A percentile compares a stretch with the other conserved stretches of the same genome.
phyloP scores from a whole-genome alignment of 1,284 basidiomycete species.

The Sanghuangporus baumii region DNA sequence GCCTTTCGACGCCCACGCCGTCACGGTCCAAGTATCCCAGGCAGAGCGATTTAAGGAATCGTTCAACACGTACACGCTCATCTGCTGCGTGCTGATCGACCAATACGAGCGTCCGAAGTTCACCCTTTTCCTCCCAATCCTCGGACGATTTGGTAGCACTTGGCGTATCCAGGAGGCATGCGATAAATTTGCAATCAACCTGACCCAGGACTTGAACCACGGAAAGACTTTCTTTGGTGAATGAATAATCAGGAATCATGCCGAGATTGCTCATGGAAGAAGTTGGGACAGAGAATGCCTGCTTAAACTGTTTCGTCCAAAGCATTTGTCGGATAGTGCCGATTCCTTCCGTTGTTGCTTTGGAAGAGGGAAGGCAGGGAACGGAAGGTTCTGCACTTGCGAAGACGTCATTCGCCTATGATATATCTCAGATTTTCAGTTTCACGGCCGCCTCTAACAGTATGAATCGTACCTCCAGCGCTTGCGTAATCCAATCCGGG shows the following conservation, averaged over 20 bases:
- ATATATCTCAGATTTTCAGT: not conserved
- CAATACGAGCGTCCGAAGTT: conserved; percentile 52
- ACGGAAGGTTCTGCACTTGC: conserved; percentile 37
- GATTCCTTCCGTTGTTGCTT: not conserved
- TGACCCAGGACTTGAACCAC: conserved; percentile 66
- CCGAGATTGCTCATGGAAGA: not conserved
- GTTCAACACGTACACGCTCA: conserved; percentile 85
- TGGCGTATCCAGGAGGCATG: conserved; percentile 46
- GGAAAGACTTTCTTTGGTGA: conserved; percentile 48
- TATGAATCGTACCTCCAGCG: conserved; percentile 38
- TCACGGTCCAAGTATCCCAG: conserved; percentile 48
- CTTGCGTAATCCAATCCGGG: conserved; percentile 50
- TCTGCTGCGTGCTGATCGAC: conserved; percentile 97
- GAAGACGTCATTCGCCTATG: conserved; percentile 48
- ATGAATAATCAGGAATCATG: conserved; percentile 28
- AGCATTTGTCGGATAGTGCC: not conserved
- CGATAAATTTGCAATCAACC: conserved; percentile 86
- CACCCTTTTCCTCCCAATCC: conserved; percentile 4
- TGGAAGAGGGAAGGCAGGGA: conserved; percentile 29
- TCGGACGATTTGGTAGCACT: conserved; percentile 12
- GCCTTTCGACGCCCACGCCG: conserved; percentile 32
- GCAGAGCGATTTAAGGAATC: conserved; percentile 69
- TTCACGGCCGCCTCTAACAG: conserved; percentile 1
- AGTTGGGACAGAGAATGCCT: not conserved
- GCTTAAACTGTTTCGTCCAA: not conserved